These are phyloP conservation scores for Protomyces arabidopsidicola DNA, from an alignment of 1,139 yeast species.

Conservation along the genomic window DNA sequence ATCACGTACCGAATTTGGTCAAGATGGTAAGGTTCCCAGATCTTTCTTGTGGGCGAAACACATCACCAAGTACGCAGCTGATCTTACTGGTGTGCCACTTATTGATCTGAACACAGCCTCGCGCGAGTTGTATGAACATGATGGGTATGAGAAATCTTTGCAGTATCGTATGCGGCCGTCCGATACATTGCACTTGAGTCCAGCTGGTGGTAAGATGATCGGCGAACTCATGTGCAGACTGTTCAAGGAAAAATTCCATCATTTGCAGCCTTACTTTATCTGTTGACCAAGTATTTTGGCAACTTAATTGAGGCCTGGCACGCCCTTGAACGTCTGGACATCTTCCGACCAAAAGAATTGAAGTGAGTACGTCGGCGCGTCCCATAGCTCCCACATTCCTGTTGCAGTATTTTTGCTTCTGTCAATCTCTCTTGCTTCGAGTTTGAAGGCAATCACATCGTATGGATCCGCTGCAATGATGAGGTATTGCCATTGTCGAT, in stretches of 20 bases:
- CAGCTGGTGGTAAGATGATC: not conserved
- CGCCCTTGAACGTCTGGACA: constrained; percentile 30
- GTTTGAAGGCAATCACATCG: constrained; percentile 65
- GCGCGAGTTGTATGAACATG: not conserved
- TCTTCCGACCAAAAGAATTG: constrained; percentile 55
- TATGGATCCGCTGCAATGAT: constrained; percentile 82
- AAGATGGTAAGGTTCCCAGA: not conserved
- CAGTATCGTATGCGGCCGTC: not conserved
- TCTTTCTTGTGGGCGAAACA: not conserved
- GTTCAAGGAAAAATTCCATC: not conserved
- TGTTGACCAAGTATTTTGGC: not conserved
- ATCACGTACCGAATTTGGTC: not conserved
- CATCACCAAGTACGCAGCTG: not conserved
- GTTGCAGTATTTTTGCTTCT: constrained; percentile 42
- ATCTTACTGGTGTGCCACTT: not conserved
- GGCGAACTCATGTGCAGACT: not conserved
- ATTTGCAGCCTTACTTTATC: not conserved
- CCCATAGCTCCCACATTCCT: constrained; percentile 63
- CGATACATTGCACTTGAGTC: not conserved
- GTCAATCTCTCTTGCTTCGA: constrained; percentile 59
- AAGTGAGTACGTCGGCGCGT: constrained; percentile 60
- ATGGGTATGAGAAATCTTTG: not conserved
- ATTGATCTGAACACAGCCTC: not conserved
- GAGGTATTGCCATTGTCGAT: constrained; percentile 55
- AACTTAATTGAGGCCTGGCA: constrained; percentile 19